Evolutionary conservation across 371 early-diverging fungal species (phyloP), one percentile per base, ranked within the genome.

Genomic region (Catenaria anguillulae): DNA sequence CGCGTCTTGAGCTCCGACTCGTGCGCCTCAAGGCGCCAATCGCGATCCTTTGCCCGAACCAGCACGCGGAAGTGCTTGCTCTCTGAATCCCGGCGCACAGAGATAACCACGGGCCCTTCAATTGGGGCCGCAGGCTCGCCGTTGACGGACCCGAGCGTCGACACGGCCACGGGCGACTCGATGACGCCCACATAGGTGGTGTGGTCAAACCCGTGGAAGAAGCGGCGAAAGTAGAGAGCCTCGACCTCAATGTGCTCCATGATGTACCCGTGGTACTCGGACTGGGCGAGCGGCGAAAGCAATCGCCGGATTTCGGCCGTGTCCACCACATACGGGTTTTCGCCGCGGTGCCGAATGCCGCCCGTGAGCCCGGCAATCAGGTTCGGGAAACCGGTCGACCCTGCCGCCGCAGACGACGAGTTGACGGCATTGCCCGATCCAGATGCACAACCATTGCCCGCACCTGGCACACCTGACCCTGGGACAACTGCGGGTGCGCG

Each of bases 171-270:
- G 15, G 66, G 65, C 26, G 70, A 61, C 3, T 50, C 52, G 31
- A 50, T 15, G 6, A 58, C 31, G n/a, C 6, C 34, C 17, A 58
- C 42, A 24, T 58, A 58, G 34, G 19, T 34, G 29, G n/a, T 58
- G 31, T 58, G 58, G 43, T 58, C 58, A 24, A 6, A 48, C 2
- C 63, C 62, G 12, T 60, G 23, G 58, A 73, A 73, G 42, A 61
- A 34, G 24, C 48, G 55, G 6, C 73, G 69, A 42, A 67, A 74
- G 45, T 69, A 70, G n/a, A 60, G 42, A 6, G 64, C 61, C 56
- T 67, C 71, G 24, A 37, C 55, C 31, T 67, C 67, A 34, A 74
- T 36, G 43, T 74, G 73, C 35, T 74, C 74, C 55, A 74, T 62
- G 12, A 24, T 21, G 45, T 63, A 64, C 2, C 33, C 58, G 19